These are phyloP conservation scores for Ceratobasidium sp. DNA, from an alignment of 1,284 basidiomycete species.

Conservation along the genomic window DNA sequence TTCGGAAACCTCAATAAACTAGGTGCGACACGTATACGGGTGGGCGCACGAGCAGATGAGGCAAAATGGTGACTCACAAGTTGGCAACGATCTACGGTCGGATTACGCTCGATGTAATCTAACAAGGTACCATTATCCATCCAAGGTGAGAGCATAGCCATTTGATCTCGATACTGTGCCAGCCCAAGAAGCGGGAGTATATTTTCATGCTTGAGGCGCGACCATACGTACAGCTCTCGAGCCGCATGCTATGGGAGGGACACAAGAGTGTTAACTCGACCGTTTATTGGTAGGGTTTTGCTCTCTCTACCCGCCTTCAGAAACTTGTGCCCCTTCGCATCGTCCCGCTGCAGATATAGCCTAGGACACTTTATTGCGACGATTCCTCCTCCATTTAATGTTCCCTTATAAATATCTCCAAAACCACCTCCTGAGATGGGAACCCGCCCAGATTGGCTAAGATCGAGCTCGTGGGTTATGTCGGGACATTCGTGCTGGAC, in stretches of 20 bases:
- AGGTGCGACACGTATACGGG: neutral
- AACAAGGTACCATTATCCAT: constrained; percentile 23
- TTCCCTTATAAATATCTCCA: constrained; percentile 3
- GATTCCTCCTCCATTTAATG: neutral
- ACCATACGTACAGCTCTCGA: constrained; percentile 19
- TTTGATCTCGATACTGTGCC: neutral
- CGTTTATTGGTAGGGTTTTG: neutral
- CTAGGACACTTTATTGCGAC: constrained; percentile 22
- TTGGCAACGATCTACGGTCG: constrained; percentile 14
- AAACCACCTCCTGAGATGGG: neutral
- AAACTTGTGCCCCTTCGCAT: neutral
- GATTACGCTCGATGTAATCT: neutral
- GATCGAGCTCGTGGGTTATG: constrained; percentile 17
- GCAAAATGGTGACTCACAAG: neutral
- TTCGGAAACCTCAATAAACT: neutral
- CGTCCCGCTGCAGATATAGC: neutral
- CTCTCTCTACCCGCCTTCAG: neutral
- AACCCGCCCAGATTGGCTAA: neutral
- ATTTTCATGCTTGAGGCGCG: constrained; percentile 15
- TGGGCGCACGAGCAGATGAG: neutral
- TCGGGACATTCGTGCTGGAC: neutral
- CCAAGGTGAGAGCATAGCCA: constrained; percentile 28
- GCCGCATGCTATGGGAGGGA: neutral
- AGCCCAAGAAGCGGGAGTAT: constrained; percentile 6
- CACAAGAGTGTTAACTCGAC: neutral